phyloP scores from a whole-genome alignment of 78 protist species.

The Dictyostelium intermedium region DNA sequence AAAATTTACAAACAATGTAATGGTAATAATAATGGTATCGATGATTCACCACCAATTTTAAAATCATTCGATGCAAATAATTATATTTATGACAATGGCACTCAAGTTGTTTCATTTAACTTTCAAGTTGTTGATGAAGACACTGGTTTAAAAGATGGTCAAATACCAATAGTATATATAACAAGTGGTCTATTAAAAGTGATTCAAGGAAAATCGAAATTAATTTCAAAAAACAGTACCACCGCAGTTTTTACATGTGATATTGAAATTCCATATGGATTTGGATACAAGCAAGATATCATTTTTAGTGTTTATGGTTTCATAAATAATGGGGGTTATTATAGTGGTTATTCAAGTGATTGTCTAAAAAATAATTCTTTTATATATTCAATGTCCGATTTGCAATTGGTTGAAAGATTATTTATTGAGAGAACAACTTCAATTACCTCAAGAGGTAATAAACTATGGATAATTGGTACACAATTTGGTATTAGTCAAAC shows the following conservation, averaged over 20 bases:
- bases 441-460: background rate
- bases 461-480: background rate
- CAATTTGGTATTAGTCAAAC: background rate
- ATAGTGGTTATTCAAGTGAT: background rate
- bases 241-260: background rate
- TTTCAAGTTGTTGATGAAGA: background rate
- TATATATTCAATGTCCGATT: background rate
- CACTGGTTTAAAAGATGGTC: background rate
- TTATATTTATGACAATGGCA: background rate
- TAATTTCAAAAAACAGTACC: background rate
- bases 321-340: slow-evolving; percentile 7
- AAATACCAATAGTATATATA: background rate
- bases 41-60: background rate
- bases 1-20: background rate
- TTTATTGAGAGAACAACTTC: background rate
- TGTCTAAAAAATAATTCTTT: background rate
- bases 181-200: background rate
- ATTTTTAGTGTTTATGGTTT: background rate
- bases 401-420: background rate
- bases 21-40: background rate
- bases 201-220: background rate
- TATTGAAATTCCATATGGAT: slow-evolving; percentile 9
- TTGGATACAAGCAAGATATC: background rate
- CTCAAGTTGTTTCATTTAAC: background rate
- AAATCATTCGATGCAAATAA: background rate